Evolutionary conservation across 768 basidiomycete species (phyloP).

Genomic region (Rickenella mellea): DNA sequence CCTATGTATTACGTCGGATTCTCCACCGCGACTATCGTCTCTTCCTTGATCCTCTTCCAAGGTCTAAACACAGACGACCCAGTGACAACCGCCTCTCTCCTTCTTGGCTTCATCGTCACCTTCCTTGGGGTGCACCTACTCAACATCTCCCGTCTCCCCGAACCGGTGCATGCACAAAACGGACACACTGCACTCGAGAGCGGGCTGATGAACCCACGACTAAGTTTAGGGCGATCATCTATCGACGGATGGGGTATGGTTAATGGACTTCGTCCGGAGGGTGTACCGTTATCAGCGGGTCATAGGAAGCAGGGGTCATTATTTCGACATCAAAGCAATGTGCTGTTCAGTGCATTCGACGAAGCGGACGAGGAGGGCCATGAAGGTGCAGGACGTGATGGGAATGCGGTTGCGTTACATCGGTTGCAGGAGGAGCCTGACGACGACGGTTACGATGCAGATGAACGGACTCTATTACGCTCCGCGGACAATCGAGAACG

Average conservation of each 20-base stretch:
- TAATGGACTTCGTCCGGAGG: slow-evolving; percentile 18
- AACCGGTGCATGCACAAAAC: slow-evolving; percentile 29
- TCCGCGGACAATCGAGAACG: too few relatives aligned
- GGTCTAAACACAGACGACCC: slow-evolving; percentile 88
- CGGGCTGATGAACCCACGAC: slow-evolving; percentile 66
- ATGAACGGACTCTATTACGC: slow-evolving; percentile 1
- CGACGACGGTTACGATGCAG: slow-evolving; percentile 15
- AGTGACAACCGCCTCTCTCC: slow-evolving; percentile 75
- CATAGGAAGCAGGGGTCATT: slow-evolving; percentile 62
- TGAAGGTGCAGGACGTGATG: slow-evolving; percentile 3
- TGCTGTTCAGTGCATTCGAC: slow-evolving; percentile 66
- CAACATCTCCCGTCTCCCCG: slow-evolving; percentile 62
- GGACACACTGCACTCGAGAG: slow-evolving; percentile 44
- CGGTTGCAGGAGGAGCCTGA: slow-evolving; percentile 47
- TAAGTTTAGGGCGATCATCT: slow-evolving; percentile 74
- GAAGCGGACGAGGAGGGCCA: slow-evolving; percentile 38
- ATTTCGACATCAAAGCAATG: slow-evolving; percentile 53
- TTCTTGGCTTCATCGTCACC: slow-evolving; percentile 85
- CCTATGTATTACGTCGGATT: slow-evolving; percentile 98
- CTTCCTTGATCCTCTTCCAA: slow-evolving; percentile 93
- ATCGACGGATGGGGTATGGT: slow-evolving; percentile 64
- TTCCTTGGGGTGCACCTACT: slow-evolving; percentile 97
- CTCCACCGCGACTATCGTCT: slow-evolving; percentile 85
- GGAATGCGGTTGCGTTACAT: slow-evolving; percentile 45
- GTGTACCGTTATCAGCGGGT: slow-evolving; percentile 25